These are phyloP conservation scores for Rhynchosporium secalis DNA, from an alignment of 2,329 filamentous ascomycete genomes.

Conservation along the genomic window DNA sequence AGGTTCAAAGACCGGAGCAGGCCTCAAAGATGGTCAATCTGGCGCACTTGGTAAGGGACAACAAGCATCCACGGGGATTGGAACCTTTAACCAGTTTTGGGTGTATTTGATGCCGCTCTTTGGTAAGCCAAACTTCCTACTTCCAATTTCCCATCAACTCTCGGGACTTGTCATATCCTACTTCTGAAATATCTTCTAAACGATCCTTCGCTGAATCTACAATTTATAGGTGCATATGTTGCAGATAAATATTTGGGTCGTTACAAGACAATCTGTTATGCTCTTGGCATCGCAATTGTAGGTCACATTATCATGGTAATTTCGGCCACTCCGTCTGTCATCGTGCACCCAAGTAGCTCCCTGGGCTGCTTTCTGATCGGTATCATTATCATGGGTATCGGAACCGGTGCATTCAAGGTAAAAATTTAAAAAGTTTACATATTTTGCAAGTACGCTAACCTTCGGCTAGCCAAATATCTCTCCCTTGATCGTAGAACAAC, in stretches of 20 bases:
- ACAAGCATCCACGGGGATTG: conserved; percentile 50
- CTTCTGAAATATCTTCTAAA: too few relatives aligned
- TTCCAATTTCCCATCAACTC: too few relatives aligned
- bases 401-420: conserved; percentile 67
- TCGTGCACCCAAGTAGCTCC: conserved; percentile 52
- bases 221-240: conserved; percentile 47
- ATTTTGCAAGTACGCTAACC: background rate
- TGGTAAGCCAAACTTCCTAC: conserved; percentile 28
- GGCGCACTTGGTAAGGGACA: conserved; percentile 49
- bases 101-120: conserved; percentile 51
- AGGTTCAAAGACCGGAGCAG: conserved; percentile 47
- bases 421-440: background rate
- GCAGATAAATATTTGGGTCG: conserved; percentile 68
- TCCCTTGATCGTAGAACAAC: conserved; percentile 62
- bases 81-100: conserved; percentile 52
- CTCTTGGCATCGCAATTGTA: conserved; percentile 52
- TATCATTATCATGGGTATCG: conserved; percentile 65
- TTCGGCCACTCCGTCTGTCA: conserved; percentile 60
- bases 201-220: too few relatives aligned
- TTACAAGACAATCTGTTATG: conserved; percentile 59
- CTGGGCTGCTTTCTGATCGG: conserved; percentile 63
- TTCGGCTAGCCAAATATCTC: conserved; percentile 57
- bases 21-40: conserved; percentile 42
- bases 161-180: too few relatives aligned
- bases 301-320: conserved; percentile 66